Base-by-base conservation (phyloP, 2,329 filamentous ascomycete species). In the Botrytis fragariae region DNA sequence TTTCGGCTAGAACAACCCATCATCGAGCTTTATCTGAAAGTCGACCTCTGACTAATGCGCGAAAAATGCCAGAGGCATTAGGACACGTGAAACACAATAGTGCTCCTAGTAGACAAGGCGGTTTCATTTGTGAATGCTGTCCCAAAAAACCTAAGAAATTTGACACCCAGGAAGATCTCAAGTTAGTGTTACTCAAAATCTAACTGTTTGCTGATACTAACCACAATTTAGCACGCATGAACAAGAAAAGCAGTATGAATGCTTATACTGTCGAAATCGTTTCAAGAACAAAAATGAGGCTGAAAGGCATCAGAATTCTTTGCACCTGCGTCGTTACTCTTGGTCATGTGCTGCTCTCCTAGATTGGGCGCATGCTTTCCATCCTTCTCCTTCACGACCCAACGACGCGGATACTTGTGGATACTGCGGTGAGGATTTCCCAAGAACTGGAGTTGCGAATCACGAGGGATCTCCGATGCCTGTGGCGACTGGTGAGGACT, bases 201-300 rank as follows among this genome's bases (percentile, higher is more conserved):
- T 48, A 59, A 32, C 67, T n/a, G 29, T 57, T 44, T 57, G 64
- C 65, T 37, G 59, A 72, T 76, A 79, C 79, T 81, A 76, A 81
- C 76, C 68, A 65, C 22, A 22, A 71, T 29, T 57, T 80, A 98
- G 95, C 76, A 85, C 91, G 62, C 95, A 98, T 82, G 93, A 96
- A 83, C 91, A 93, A 80, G 96, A 98, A 83, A 98, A 98, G 83
- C 95, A 98, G 83, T 98, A 98, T 82, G 93, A 93, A 75, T 98
- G 95, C 82, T 88, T 90, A 42, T 98, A 93, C 81, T 98, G 95
- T 82, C 92, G 92, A 60, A 98, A 98, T 81, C 91, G 95, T 18
- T 98, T 98, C 86, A 98, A 98, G 84, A 98, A 98, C 84, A 98
- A 98, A 84, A 98, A 98, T 79, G 96, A 98, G 84, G 95, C 95